Evolutionary conservation across 2,329 filamentous ascomycete species (phyloP).

Genomic region (Shiraia sp.): DNA sequence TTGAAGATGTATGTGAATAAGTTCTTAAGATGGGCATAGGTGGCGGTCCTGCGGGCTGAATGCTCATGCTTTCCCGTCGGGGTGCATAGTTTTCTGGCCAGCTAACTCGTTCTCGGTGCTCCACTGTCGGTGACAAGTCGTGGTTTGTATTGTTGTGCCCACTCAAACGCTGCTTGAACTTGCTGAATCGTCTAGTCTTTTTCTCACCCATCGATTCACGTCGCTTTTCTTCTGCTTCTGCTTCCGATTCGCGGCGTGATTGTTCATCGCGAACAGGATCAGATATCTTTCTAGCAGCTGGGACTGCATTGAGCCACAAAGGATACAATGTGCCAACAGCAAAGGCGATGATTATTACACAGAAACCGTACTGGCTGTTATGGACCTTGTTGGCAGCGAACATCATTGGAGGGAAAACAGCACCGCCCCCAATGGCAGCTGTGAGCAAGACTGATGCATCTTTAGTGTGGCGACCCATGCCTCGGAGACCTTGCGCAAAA

Average conservation of each 20-base stretch:
- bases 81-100: slow-evolving; percentile 32
- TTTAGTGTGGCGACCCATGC: slow-evolving; percentile 62
- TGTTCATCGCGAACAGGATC: slow-evolving; percentile 51
- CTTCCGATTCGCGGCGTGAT: slow-evolving; percentile 27
- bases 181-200: slow-evolving; percentile 26
- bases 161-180: slow-evolving; percentile 26
- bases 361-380: slow-evolving; percentile 54
- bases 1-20: slow-evolving; percentile 5
- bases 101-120: slow-evolving; percentile 37
- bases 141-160: slow-evolving; percentile 20
- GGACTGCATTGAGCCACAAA: slow-evolving; percentile 56
- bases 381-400: slow-evolving; percentile 48
- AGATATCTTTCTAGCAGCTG: slow-evolving; percentile 54
- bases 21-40: slow-evolving; percentile 6
- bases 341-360: slow-evolving; percentile 58
- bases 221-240: slow-evolving; percentile 27
- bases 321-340: slow-evolving; percentile 57
- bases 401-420: slow-evolving; percentile 60
- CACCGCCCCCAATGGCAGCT: slow-evolving; percentile 59
- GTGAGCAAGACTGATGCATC: slow-evolving; percentile 59
- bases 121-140: slow-evolving; percentile 31
- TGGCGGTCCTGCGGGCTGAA: slow-evolving; percentile 13
- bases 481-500: slow-evolving; percentile 62
- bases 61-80: slow-evolving; percentile 16
- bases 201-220: slow-evolving; percentile 19